Evolutionary conservation across 768 basidiomycete genomes (phyloP), one percentile per base, ranked within the genome.

Genomic region (Tylopilus intermedius): DNA sequence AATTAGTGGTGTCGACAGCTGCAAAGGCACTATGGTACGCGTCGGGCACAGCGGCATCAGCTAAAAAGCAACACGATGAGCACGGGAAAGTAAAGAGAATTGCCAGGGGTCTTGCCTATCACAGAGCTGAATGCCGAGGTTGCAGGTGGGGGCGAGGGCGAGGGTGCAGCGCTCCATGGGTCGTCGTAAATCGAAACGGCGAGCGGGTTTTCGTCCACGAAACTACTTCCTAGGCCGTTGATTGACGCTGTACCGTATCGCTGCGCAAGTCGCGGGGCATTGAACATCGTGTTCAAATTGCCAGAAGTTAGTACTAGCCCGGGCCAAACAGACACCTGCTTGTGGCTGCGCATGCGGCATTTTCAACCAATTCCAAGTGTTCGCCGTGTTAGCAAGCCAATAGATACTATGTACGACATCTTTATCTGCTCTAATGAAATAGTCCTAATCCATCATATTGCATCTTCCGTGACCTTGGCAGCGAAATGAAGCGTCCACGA

Each of bases 401-500:
- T 58, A 60, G 58, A 54, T 50, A 56, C 50, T 53, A 55, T 58
- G 45, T 62, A 65, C 2, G 15, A 37, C 66, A 51, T 49, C 32
- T 42, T 54, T 53, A 57, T 18, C 26, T 24, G 22, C 48, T 51
- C 54, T 47, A 54, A 49, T 47, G 52, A 55, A 60, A 57, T 35
- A 48, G 5, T 45, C 44, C 39, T 38, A 27, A 50, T 53, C 42
- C 47, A 43, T 68, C 55, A 71, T 55, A 53, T 47, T 47, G 57
- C 60, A 49, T 79, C 77, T 45, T 67, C 63, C 8, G 76, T 76
- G 65, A 74, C 74, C 73, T 89, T 90, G 26, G 82, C 87, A 30
- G 88, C 88, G 63, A 92, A 93, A 74, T 97, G 94, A 66, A 98
- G 76, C 32, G 93, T 95, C 95, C 95, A 98, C 52, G 85, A 88